Evolutionary conservation across 345 rosid species (phyloP).

Genomic region (Abelmoschus esculentus): DNA sequence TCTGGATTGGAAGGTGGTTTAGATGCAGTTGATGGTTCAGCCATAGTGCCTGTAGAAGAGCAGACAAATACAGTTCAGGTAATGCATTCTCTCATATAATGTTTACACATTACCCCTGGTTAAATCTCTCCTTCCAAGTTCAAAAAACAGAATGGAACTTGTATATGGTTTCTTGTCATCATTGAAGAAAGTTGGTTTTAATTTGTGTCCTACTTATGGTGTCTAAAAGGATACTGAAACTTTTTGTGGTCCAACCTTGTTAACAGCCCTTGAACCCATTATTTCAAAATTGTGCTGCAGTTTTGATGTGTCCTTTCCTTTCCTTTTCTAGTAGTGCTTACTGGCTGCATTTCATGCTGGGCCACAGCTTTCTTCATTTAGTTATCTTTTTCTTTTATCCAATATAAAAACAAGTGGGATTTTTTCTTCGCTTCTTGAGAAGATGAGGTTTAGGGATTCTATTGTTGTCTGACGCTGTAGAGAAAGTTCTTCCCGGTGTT

Average conservation of each 20-base stretch:
- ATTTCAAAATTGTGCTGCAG: not conserved
- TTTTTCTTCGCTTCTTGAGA: not conserved
- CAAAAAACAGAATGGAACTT: not conserved
- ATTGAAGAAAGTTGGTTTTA: not conserved
- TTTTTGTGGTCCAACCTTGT: not conserved
- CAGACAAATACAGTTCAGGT: conserved; percentile 70
- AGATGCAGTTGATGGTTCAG: conserved; percentile 51
- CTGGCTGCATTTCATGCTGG: not conserved
- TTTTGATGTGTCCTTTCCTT: not conserved
- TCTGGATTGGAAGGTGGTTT: conserved; percentile 42
- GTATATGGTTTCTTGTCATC: not conserved
- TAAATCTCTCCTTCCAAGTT: conserved; percentile 7
- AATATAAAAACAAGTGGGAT: not conserved
- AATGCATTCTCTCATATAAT: not conserved
- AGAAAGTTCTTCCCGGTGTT: not conserved
- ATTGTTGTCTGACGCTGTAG: not conserved
- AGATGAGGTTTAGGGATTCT: not conserved
- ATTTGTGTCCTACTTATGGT: not conserved
- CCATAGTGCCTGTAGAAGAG: conserved; percentile 78
- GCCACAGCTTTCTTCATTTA: not conserved
- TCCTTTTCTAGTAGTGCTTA: not conserved
- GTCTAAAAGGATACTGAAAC: not conserved
- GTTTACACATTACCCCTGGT: conserved; percentile 1
- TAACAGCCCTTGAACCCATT: not conserved
- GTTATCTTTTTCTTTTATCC: not conserved